Percentiles rank a stretch among this genome's conserved stretches.
These are phyloP conservation scores for Penicillium digitatum DNA, from an alignment of 2,329 filamentous ascomycete species.

Conservation along the genomic window DNA sequence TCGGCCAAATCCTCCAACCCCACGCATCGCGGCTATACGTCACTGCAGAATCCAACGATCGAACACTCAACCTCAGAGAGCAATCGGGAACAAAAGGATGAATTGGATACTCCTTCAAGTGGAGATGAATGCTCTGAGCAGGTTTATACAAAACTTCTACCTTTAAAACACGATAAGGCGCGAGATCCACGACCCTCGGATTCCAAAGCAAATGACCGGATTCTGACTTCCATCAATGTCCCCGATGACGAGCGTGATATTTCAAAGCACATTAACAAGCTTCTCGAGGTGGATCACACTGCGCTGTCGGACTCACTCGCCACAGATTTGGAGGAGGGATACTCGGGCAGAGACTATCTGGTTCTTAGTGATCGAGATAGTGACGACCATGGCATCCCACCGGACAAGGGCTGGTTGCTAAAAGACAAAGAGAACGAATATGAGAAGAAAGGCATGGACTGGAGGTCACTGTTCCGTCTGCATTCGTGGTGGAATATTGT, in stretches of 20 bases:
- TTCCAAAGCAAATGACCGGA: not conserved
- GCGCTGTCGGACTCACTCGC: conserved; percentile 17
- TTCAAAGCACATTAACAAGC: conserved; percentile 16
- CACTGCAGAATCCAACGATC: not conserved
- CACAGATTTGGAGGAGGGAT: conserved; percentile 18
- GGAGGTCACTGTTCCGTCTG: conserved; percentile 10
- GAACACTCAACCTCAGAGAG: not conserved
- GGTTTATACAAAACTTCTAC: conserved; percentile 16
- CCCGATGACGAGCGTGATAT: conserved; percentile 13
- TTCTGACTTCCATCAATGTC: not conserved
- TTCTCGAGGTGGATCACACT: conserved; percentile 12
- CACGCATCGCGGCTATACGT: conserved; percentile 3
- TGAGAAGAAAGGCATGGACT: not conserved
- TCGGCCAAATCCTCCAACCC: not conserved
- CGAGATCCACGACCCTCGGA: not conserved
- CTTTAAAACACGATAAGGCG: not conserved
- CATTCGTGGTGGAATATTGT: conserved; percentile 21
- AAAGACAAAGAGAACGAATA: not conserved
- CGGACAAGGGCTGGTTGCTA: conserved; percentile 4
- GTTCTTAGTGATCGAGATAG: conserved; percentile 7
- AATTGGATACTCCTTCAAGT: conserved; percentile 3
- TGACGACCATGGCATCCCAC: conserved; percentile 19
- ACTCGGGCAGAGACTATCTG: conserved; percentile 8
- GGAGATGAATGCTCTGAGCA: conserved; percentile 12
- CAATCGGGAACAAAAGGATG: not conserved